These are phyloP conservation scores for Calonectria montana DNA, from an alignment of 2,329 filamentous ascomycete genomes.

Conservation along the genomic window DNA sequence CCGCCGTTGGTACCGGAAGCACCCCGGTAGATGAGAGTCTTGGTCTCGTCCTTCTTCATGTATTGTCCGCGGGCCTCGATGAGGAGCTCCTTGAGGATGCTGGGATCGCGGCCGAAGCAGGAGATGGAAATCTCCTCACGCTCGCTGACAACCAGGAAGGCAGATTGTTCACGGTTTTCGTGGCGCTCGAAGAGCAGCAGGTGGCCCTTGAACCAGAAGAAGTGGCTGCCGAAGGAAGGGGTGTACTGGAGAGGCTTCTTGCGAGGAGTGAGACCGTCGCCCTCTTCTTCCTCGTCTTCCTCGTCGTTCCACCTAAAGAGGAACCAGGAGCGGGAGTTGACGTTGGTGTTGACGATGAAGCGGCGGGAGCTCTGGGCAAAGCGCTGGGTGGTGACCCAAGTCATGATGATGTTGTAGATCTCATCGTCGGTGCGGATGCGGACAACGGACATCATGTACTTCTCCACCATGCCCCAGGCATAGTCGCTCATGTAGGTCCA, in stretches of 20 bases:
- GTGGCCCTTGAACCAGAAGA: conserved; percentile 73
- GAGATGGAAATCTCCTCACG: conserved; percentile 70
- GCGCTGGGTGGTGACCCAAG: conserved; percentile 72
- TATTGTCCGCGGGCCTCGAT: conserved; percentile 67
- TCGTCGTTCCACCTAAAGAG: conserved; percentile 59
- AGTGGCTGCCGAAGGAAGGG: conserved; percentile 74
- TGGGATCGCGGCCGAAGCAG: conserved; percentile 71
- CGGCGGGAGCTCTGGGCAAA: conserved; percentile 70
- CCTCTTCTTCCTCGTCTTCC: conserved; percentile 59
- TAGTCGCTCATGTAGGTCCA: conserved; percentile 65
- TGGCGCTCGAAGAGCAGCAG: conserved; percentile 68
- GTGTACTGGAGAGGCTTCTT: conserved; percentile 71
- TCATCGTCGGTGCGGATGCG: conserved; percentile 77
- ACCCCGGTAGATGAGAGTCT: conserved; percentile 75
- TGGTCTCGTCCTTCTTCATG: conserved; percentile 67
- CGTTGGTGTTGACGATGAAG: conserved; percentile 73
- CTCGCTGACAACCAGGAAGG: conserved; percentile 57
- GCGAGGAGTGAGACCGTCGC: conserved; percentile 42
- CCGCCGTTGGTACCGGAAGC: conserved; percentile 53
- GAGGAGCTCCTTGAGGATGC: conserved; percentile 71
- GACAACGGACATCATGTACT: conserved; percentile 72
- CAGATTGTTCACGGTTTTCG: conserved; percentile 57
- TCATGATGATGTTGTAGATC: conserved; percentile 78
- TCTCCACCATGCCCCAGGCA: conserved; percentile 59
- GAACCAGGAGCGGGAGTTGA: conserved; percentile 64